phyloP scores from a whole-genome alignment of 345 rosid species.

The Kernera saxatilis region DNA sequence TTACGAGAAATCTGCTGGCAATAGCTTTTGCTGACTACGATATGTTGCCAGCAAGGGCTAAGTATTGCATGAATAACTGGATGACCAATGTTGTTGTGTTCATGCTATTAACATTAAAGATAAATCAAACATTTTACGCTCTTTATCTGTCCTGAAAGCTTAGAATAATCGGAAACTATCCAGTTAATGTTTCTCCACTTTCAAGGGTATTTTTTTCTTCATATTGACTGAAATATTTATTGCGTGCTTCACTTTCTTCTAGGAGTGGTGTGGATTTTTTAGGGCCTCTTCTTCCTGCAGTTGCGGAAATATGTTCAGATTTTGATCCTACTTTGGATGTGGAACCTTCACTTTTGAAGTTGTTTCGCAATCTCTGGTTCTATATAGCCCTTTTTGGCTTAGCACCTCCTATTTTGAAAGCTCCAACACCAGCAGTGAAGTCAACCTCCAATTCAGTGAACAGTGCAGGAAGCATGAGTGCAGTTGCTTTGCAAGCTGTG shows the following conservation, averaged over 20 bases:
- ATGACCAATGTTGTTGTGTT: conserved; percentile 2
- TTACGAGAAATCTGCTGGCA: conserved; percentile 8
- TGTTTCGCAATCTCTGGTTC: conserved; percentile 98
- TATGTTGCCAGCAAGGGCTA: conserved; percentile 1
- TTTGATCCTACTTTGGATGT: conserved; percentile 79
- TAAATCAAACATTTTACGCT: neutral
- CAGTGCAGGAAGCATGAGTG: conserved; percentile 69
- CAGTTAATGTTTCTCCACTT: neutral
- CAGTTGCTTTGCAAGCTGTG: conserved; percentile 87
- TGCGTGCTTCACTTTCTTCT: conserved; percentile 26
- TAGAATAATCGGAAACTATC: neutral
- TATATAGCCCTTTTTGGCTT: conserved; percentile 95
- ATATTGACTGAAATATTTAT: conserved; percentile 1
- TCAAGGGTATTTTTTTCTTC: neutral
- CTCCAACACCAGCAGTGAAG: conserved; percentile 50
- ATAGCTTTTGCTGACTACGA: neutral
- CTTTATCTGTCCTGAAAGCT: neutral
- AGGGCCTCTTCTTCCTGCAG: conserved; percentile 97
- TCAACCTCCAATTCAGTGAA: conserved; percentile 63
- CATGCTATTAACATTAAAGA: neutral
- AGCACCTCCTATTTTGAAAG: conserved; percentile 84
- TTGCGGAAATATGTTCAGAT: conserved; percentile 95
- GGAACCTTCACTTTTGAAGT: conserved; percentile 91
- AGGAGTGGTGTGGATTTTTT: conserved; percentile 98
- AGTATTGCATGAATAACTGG: conserved; percentile 1